These are phyloP conservation scores for Datura wrightii DNA, from an alignment of 257 asterid species.

Conservation along the genomic window DNA sequence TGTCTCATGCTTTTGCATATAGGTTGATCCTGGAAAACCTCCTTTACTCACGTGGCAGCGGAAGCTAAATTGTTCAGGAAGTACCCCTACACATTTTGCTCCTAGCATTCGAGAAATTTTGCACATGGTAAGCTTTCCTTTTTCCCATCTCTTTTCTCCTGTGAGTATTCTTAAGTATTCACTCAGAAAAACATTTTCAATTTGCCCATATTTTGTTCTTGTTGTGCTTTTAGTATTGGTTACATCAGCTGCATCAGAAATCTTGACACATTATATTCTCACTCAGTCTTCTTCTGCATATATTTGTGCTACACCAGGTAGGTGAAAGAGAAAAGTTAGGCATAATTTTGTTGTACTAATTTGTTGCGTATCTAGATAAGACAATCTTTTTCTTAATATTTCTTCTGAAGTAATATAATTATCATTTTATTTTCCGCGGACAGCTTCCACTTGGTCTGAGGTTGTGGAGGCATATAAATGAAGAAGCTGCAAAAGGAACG, in stretches of 20 bases:
- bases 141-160: not conserved
- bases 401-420: slow-evolving; percentile 16
- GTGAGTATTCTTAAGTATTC: not conserved
- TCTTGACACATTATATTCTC: not conserved
- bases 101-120: slow-evolving; percentile 66
- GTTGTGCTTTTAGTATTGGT: not conserved
- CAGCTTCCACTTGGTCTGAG: slow-evolving; percentile 57
- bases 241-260: not conserved
- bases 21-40: slow-evolving; percentile 66
- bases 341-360: slow-evolving; percentile 1
- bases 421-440: slow-evolving; percentile 11
- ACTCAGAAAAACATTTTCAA: slow-evolving; percentile 1
- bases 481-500: slow-evolving; percentile 50
- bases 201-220: not conserved
- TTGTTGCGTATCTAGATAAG: slow-evolving; percentile 10
- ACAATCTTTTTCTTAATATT: not conserved
- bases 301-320: slow-evolving; percentile 11
- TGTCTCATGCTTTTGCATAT: not conserved
- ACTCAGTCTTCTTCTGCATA: slow-evolving; percentile 11
- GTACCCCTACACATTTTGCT: slow-evolving; percentile 60
- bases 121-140: slow-evolving; percentile 57
- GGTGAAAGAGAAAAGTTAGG: not conserved
- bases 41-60: slow-evolving; percentile 83
- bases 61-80: slow-evolving; percentile 55
- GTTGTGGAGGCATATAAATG: slow-evolving; percentile 46